Base-by-base conservation (phyloP, 768 basidiomycete species). In the Hirschioporus abietinus region DNA sequence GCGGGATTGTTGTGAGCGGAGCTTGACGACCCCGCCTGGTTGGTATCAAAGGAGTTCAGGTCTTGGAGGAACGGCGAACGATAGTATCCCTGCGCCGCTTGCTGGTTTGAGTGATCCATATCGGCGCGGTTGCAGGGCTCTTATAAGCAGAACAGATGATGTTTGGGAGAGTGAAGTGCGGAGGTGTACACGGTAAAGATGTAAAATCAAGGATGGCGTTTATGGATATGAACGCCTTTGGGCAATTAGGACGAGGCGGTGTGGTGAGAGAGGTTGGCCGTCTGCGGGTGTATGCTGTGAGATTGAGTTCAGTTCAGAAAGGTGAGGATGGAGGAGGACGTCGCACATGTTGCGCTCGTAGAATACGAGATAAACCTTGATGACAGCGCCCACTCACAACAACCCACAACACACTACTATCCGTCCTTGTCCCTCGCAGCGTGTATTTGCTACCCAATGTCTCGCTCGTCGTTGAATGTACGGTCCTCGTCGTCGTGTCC, bases 301-400 rank as follows among this genome's bases (percentile, higher is more conserved):
- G 20, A 52, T 52, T 52, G 42, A 52, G 42, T 52, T 52, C 42
- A 52, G n/a, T 12, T 15, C 42, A 52, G 42, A 52, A 20, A 20
- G 42, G 20, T 3, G 42, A 52, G 42, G 42, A 52, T 52, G 42
- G 42, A 52, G 42, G 42, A 52, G 42, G 20, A 52, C 42, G 42
- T 6, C 42, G 42, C 12, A 52, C 42, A 15, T 6, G 42, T 5
- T 52, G 42, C 42, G 42, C 42, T 52, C 42, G 12, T 1, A 6
- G 42, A 52, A 52, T 52, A 52, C 42, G 42, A 52, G 42, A 52
- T 52, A 52, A 36, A 52, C 42, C 42, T 52, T 52, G 42, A 52
- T 30, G 30, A 20, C 42, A 52, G 42, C 42, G 42, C 42, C 42
- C 42, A 52, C 42, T 7, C 35, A 52, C 42, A 52, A 52, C 42